phyloP scores from a whole-genome alignment of 768 basidiomycete genomes.

The Kwoniella sp. region DNA sequence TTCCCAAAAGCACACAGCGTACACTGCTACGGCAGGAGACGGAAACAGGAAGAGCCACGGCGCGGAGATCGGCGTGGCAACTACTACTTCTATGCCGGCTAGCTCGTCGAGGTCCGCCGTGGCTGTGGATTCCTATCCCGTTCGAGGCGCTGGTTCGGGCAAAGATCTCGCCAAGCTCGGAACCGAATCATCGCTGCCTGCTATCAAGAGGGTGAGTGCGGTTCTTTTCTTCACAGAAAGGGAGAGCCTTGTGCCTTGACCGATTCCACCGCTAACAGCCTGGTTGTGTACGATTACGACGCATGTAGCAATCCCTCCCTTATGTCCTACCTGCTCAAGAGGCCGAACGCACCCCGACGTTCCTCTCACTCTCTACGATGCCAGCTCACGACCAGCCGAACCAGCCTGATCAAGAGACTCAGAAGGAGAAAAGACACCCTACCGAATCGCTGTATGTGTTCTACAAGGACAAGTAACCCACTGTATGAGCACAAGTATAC shows the following conservation, averaged over 20 bases:
- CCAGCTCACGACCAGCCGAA: not conserved
- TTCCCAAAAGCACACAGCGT: not conserved
- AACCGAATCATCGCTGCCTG: not conserved
- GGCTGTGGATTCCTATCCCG: slow-evolving; percentile 18
- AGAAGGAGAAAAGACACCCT: slow-evolving; percentile 18
- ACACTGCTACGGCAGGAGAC: not conserved
- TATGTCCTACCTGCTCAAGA: slow-evolving; percentile 17
- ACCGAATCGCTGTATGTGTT: slow-evolving; percentile 28
- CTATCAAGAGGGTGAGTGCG: not conserved
- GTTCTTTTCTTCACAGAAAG: too few species aligned
- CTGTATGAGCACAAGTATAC: not conserved
- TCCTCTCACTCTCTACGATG: slow-evolving; percentile 1
- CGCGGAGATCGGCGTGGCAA: slow-evolving; percentile 23
- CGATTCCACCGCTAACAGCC: too few species aligned
- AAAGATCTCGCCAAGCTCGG: not conserved
- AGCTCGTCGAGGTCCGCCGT: slow-evolving; percentile 18
- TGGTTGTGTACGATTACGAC: too few species aligned
- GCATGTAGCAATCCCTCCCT: slow-evolving; percentile 6
- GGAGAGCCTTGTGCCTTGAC: too few species aligned
- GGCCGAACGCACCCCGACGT: slow-evolving; percentile 15
- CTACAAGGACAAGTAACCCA: slow-evolving; percentile 9
- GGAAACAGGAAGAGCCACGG: not conserved
- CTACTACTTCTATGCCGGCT: slow-evolving; percentile 20
- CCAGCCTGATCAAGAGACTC: slow-evolving; percentile 7
- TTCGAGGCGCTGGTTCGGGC: not conserved